A percentile compares a stretch with the other conserved stretches of the same genome.
Conservation (phyloP, 2,329 filamentous ascomycete genomes). For the Fusarium phyllophilum region DNA sequence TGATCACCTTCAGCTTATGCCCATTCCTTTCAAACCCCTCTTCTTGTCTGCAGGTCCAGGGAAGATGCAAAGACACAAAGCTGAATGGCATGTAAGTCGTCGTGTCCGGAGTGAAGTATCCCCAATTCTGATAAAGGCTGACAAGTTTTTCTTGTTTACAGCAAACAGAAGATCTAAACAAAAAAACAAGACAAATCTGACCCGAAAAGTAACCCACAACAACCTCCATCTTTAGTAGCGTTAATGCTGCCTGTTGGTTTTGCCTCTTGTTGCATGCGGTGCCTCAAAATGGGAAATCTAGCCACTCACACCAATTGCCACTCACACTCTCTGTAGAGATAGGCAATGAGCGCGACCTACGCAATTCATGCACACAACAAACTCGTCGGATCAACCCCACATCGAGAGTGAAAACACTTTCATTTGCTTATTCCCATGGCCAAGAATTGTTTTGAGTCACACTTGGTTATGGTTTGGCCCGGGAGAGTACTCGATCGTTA, state of each 20-base stretch:
- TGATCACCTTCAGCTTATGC: not conserved
- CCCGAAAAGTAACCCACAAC: not conserved
- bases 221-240: not conserved
- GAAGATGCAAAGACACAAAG: constrained; percentile 4
- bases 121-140: not conserved
- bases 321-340: not conserved
- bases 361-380: not conserved
- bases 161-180: not conserved
- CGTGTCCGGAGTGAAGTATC: not conserved
- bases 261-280: not conserved
- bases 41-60: not conserved
- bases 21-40: constrained; percentile 1
- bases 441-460: constrained; percentile 13
- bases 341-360: constrained; percentile 12
- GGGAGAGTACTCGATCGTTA: not conserved
- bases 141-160: not conserved
- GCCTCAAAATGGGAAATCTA: not conserved
- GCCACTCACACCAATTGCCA: constrained; percentile 3
- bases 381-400: not conserved
- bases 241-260: constrained; percentile 18
- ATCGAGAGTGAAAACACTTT: not conserved
- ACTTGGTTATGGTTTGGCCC: not conserved
- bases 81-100: constrained; percentile 4
- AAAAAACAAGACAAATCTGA: not conserved
- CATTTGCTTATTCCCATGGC: not conserved